Evolutionary conservation across 2,329 filamentous ascomycete genomes (phyloP).

Genomic region (Chaetomiaceae sp.): DNA sequence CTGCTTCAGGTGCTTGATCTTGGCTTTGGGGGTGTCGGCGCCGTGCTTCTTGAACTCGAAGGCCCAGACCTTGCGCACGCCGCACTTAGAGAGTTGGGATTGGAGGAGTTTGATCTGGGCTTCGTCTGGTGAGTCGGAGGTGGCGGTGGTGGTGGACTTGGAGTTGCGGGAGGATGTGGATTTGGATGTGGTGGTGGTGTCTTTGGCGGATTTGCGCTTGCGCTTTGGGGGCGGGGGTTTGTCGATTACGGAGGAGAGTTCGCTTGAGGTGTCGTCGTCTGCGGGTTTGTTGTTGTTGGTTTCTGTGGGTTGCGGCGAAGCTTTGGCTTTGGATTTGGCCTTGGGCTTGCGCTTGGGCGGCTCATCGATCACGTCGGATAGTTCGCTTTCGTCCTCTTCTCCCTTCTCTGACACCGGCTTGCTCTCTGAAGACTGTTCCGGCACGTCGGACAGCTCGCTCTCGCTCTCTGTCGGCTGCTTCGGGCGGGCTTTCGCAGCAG

Average conservation of each 20-base stretch:
- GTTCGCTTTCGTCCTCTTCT: slow-evolving; percentile 19
- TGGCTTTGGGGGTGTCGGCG: slow-evolving; percentile 63
- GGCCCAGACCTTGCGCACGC: slow-evolving; percentile 86
- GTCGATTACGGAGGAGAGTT: slow-evolving; percentile 24
- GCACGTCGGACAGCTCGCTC: slow-evolving; percentile 9
- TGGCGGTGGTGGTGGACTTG: slow-evolving; percentile 34
- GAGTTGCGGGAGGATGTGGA: slow-evolving; percentile 29
- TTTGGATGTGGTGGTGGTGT: slow-evolving; percentile 34
- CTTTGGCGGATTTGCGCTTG: slow-evolving; percentile 48
- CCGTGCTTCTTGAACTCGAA: slow-evolving; percentile 73
- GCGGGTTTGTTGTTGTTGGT: slow-evolving; percentile 22
- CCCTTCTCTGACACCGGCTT: neutral
- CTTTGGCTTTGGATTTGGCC: slow-evolving; percentile 9
- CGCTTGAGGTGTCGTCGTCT: slow-evolving; percentile 20
- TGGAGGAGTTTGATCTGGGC: slow-evolving; percentile 86
- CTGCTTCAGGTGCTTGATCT: slow-evolving; percentile 73
- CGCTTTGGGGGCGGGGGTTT: slow-evolving; percentile 32
- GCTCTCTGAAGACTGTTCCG: neutral
- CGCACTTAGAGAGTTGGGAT: slow-evolving; percentile 81
- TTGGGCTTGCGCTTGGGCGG: slow-evolving; percentile 21
- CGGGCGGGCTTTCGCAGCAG: neutral
- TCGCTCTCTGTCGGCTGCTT: slow-evolving; percentile 31
- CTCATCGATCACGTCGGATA: slow-evolving; percentile 23
- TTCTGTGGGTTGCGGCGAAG: slow-evolving; percentile 9
- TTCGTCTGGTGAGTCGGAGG: slow-evolving; percentile 52